phyloP scores from a whole-genome alignment of 2,329 filamentous ascomycete species.

The Xylaria sp. region DNA sequence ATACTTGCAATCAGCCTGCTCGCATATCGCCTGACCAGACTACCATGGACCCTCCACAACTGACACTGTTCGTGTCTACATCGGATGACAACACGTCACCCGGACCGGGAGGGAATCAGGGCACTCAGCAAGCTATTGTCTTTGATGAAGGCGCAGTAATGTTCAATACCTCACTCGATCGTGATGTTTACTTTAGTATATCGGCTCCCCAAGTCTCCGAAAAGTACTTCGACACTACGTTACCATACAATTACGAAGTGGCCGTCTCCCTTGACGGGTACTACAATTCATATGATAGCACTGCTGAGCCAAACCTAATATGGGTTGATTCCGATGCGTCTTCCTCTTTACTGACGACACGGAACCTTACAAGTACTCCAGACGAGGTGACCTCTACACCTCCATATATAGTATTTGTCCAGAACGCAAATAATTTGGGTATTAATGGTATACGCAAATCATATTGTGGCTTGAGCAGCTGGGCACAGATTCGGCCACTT shows the following conservation, averaged over 20 bases:
- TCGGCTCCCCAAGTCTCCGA: conserved; percentile 73
- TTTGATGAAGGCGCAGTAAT: conserved; percentile 78
- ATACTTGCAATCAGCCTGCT: conserved; percentile 82
- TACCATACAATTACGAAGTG: conserved; percentile 79
- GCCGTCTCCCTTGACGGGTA: conserved; percentile 83
- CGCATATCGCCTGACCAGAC: conserved; percentile 61
- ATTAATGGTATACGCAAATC: conserved; percentile 80
- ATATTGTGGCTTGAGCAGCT: conserved; percentile 79
- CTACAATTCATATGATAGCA: conserved; percentile 74
- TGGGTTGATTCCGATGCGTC: conserved; percentile 87
- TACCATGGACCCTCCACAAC: conserved; percentile 70
- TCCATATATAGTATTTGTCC: conserved; percentile 83
- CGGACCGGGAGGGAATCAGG: conserved; percentile 66
- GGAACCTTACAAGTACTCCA: conserved; percentile 71
- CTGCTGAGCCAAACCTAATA: conserved; percentile 67
- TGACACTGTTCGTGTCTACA: conserved; percentile 81
- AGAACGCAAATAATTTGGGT: conserved; percentile 67
- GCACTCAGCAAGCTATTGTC: conserved; percentile 56
- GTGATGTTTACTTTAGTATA: conserved; percentile 81
- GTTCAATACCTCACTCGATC: conserved; percentile 68
- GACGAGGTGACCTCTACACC: conserved; percentile 65
- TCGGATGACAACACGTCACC: conserved; percentile 72
- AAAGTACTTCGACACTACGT: conserved; percentile 66
- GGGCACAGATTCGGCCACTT: conserved; percentile 71
- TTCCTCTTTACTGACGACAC: conserved; percentile 82